phyloP scores from a whole-genome alignment of 768 basidiomycete species.

The Leccinum arenicola region DNA sequence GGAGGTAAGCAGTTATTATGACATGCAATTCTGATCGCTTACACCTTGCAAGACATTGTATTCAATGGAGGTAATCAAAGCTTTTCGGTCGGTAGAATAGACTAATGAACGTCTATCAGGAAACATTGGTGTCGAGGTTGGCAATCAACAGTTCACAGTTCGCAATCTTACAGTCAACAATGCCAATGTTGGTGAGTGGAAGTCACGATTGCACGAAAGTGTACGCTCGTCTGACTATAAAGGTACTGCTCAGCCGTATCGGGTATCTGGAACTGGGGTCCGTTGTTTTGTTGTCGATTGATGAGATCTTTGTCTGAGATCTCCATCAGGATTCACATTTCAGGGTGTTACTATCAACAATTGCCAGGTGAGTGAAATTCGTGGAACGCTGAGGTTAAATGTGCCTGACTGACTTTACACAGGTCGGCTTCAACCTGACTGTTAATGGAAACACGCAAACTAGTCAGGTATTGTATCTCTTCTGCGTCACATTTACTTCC shows the following conservation, averaged over 20 bases:
- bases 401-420: background rate
- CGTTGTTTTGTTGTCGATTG: background rate
- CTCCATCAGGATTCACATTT: constrained; percentile 44
- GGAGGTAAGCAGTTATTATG: constrained; percentile 43
- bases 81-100: constrained; percentile 9
- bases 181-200: constrained; percentile 35
- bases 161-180: constrained; percentile 58
- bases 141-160: constrained; percentile 78
- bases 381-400: background rate
- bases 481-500: background rate
- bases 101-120: constrained; percentile 36
- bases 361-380: constrained; percentile 20
- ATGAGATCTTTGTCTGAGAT: constrained; percentile 1
- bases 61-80: constrained; percentile 39
- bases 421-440: constrained; percentile 45
- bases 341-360: constrained; percentile 48
- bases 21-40: background rate
- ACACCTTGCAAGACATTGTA: constrained; percentile 38
- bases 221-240: constrained; percentile 5
- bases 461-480: constrained; percentile 29
- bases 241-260: constrained; percentile 23
- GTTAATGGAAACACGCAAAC: constrained; percentile 35
- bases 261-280: constrained; percentile 43
- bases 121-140: constrained; percentile 63
- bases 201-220: background rate